Percentiles rank a stretch among this genome's conserved stretches.
Evolutionary conservation across 2,329 filamentous ascomycete species (phyloP).

Genomic region (Ilyonectria robusta): DNA sequence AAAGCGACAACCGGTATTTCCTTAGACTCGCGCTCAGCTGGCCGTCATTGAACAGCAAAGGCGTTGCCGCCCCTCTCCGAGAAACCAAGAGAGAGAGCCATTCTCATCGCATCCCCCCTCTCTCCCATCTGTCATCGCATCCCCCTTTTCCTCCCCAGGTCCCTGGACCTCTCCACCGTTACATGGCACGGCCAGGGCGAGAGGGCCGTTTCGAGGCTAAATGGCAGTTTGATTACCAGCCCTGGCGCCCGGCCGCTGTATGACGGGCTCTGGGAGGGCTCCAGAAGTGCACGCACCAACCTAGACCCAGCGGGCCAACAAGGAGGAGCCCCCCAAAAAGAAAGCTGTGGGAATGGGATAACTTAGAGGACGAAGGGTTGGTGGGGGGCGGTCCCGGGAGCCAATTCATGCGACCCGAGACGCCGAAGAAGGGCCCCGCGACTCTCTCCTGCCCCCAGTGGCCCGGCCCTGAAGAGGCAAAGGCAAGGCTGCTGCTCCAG

Average conservation of each 20-base stretch:
- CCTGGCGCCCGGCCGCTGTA: constrained; percentile 39
- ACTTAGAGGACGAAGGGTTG: constrained; percentile 20
- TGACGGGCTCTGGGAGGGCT: constrained; percentile 37
- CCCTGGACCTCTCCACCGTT: constrained; percentile 39
- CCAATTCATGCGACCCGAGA: constrained; percentile 46
- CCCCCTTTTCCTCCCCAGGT: constrained; percentile 35
- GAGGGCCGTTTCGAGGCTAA: constrained; percentile 40
- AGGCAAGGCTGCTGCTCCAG: background rate
- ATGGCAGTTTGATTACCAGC: constrained; percentile 43
- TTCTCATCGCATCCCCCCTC: constrained; percentile 4
- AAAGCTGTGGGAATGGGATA: constrained; percentile 16
- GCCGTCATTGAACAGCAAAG: constrained; percentile 10
- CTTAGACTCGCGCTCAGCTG: too few relatives aligned
- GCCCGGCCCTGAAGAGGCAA: background rate
- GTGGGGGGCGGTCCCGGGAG: constrained; percentile 41
- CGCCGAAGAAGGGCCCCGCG: constrained; percentile 30
- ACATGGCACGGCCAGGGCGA: constrained; percentile 41
- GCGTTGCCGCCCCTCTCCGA: constrained; percentile 7
- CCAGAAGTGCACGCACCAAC: constrained; percentile 37
- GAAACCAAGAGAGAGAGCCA: background rate
- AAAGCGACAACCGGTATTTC: constrained; percentile 19
- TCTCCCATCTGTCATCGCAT: constrained; percentile 10
- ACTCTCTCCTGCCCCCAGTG: background rate
- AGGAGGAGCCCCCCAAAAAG: constrained; percentile 33
- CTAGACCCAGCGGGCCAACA: constrained; percentile 19